These are phyloP conservation scores for Casuarina glauca DNA, from an alignment of 306 rosid genomes.

Conservation along the genomic window DNA sequence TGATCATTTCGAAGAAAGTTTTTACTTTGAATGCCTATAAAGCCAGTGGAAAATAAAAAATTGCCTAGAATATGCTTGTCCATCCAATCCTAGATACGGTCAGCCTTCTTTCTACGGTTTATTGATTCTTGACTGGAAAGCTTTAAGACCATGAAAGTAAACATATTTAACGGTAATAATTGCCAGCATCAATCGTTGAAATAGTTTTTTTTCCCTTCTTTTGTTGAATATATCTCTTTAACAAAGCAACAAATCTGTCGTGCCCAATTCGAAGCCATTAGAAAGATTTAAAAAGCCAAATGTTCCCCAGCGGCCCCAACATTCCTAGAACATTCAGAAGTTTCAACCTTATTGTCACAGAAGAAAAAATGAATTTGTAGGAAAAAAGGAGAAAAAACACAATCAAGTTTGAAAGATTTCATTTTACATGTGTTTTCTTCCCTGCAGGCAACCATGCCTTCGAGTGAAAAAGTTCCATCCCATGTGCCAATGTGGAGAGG, in stretches of 20 bases:
- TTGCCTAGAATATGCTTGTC: too few species aligned
- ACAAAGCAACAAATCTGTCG: not conserved
- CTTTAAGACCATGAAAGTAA: not conserved
- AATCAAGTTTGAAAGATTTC: not conserved
- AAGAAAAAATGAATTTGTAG: not conserved
- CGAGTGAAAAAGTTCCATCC: constrained; percentile 55
- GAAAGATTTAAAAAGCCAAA: not conserved
- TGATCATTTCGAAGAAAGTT: too few species aligned
- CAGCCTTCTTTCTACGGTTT: too few species aligned
- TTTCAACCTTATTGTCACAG: not conserved
- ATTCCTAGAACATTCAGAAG: not conserved
- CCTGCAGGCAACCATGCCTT: constrained; percentile 62
- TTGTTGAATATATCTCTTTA: not conserved
- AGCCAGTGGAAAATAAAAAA: too few species aligned
- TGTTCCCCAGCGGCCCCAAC: not conserved
- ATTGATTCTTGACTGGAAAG: not conserved
- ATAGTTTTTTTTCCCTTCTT: too few species aligned
- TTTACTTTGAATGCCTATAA: too few species aligned
- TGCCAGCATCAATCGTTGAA: not conserved
- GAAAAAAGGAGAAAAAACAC: not conserved
- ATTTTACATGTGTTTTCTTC: not conserved
- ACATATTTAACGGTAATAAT: not conserved
- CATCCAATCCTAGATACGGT: too few species aligned
- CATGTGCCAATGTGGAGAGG: constrained; percentile 64
- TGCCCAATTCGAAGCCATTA: not conserved